phyloP scores from a whole-genome alignment of 2,329 filamentous ascomycete genomes.

The Sporothrix dimorphospora region DNA sequence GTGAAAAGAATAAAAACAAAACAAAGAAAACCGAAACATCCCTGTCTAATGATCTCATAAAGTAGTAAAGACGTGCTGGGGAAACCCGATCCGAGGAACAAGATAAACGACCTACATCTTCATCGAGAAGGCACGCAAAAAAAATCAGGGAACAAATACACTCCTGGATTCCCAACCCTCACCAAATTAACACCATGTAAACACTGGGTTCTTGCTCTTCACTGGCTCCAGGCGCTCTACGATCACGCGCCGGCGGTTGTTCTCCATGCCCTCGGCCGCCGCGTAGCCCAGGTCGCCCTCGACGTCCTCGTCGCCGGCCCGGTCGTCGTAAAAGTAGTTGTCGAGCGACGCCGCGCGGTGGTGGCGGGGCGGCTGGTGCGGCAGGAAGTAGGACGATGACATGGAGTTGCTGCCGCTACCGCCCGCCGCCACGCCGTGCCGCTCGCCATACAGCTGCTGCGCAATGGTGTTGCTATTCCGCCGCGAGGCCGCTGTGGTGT shows the following conservation, averaged over 20 bases:
- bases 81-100: background rate
- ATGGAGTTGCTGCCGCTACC: conserved; percentile 11
- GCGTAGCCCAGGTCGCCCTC: conserved; percentile 95
- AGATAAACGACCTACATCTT: background rate
- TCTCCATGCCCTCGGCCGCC: conserved; percentile 91
- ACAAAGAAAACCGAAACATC: background rate
- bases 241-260: conserved; percentile 89
- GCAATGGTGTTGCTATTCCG: conserved; percentile 56
- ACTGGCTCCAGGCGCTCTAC: conserved; percentile 95
- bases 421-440: conserved; percentile 30
- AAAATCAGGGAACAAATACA: background rate
- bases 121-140: too few relatives aligned
- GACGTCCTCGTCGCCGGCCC: conserved; percentile 79
- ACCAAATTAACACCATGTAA: conserved; percentile 82
- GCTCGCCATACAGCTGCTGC: conserved; percentile 53
- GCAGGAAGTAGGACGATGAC: conserved; percentile 13
- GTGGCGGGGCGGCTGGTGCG: conserved; percentile 4
- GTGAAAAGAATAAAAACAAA: background rate
- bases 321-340: conserved; percentile 51
- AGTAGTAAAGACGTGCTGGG: background rate
- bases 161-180: background rate
- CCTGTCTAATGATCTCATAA: conserved; percentile 3
- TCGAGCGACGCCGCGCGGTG: conserved; percentile 33
- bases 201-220: conserved; percentile 92
- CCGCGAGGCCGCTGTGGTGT: conserved; percentile 52